A percentile compares a stretch with the other conserved stretches of the same genome.
Conservation (phyloP, 352 stramenopile species). For the Globisporangium heterothallicum region DNA sequence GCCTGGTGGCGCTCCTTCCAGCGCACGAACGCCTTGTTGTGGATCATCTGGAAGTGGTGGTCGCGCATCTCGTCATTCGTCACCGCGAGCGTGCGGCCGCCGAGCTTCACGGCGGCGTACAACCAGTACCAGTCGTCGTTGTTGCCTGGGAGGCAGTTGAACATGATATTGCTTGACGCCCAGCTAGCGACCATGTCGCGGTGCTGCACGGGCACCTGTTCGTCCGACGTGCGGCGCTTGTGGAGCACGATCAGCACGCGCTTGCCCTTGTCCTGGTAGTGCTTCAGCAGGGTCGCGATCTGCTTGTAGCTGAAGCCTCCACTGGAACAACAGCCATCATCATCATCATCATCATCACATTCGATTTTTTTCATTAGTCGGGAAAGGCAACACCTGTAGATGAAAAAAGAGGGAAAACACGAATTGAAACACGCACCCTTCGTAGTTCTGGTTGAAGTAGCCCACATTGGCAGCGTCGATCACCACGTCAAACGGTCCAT, state of each 20-base stretch:
- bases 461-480: constrained; percentile 98
- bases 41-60: constrained; percentile 99
- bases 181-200: constrained; percentile 71
- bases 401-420: constrained; percentile 8
- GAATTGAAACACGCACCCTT: too few relatives aligned
- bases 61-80: constrained; percentile 99
- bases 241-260: constrained; percentile 94
- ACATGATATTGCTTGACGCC: constrained; percentile 77
- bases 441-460: constrained; percentile 97
- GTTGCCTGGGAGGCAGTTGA: constrained; percentile 91
- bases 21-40: constrained; percentile 89
- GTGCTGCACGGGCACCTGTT: constrained; percentile 78
- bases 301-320: constrained; percentile 94
- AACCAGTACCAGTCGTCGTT: constrained; percentile 99
- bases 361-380: constrained; percentile 10
- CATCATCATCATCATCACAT: neutral
- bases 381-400: neutral
- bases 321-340: constrained; percentile 21
- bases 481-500: constrained; percentile 88
- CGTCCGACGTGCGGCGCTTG: constrained; percentile 89
- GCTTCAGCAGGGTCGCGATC: constrained; percentile 91
- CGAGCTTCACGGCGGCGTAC: constrained; percentile 90
- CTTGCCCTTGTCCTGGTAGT: constrained; percentile 87
- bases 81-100: constrained; percentile 81
- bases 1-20: constrained; percentile 98